These are phyloP conservation scores for Ophiostoma himal-ulmi DNA, from an alignment of 2,329 filamentous ascomycete genomes.

Conservation along the genomic window DNA sequence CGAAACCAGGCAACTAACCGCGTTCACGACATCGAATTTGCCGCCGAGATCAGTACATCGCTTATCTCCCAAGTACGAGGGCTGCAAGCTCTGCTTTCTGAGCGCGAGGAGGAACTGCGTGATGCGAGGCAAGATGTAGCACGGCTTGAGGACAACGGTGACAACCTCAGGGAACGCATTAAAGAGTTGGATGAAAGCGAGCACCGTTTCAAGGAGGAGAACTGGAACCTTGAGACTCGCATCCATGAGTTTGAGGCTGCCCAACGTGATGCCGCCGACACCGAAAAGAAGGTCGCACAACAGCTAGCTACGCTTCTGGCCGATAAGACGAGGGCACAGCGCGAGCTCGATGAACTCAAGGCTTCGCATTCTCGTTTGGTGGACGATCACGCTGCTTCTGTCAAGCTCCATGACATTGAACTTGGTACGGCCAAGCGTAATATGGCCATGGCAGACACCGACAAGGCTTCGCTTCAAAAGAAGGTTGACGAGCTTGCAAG, in stretches of 20 bases:
- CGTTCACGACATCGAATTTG: conserved; percentile 94
- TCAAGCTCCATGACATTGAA: conserved; percentile 86
- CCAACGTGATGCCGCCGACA: conserved; percentile 70
- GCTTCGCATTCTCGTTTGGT: conserved; percentile 68
- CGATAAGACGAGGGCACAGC: conserved; percentile 72
- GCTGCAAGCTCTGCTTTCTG: conserved; percentile 73
- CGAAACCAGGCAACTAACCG: conserved; percentile 84
- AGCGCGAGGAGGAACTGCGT: conserved; percentile 83
- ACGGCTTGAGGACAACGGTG: conserved; percentile 73
- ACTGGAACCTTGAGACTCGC: conserved; percentile 93
- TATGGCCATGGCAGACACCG: conserved; percentile 69
- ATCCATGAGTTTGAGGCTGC: conserved; percentile 73
- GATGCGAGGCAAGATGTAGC: conserved; percentile 68
- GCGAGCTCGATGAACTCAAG: conserved; percentile 87
- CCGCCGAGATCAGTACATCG: conserved; percentile 95
- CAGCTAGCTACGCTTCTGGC: conserved; percentile 61
- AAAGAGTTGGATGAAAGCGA: conserved; percentile 87
- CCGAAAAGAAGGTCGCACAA: conserved; percentile 75
- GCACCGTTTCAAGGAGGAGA: conserved; percentile 94
- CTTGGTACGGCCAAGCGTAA: conserved; percentile 76
- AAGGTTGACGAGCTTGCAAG: conserved; percentile 81
- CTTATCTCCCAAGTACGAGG: conserved; percentile 90
- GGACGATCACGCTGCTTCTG: conserved; percentile 70
- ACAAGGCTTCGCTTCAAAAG: conserved; percentile 70
- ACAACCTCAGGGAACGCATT: conserved; percentile 72